Base-by-base conservation (phyloP, 2,329 filamentous ascomycete species). In the Cercospora sesami region DNA sequence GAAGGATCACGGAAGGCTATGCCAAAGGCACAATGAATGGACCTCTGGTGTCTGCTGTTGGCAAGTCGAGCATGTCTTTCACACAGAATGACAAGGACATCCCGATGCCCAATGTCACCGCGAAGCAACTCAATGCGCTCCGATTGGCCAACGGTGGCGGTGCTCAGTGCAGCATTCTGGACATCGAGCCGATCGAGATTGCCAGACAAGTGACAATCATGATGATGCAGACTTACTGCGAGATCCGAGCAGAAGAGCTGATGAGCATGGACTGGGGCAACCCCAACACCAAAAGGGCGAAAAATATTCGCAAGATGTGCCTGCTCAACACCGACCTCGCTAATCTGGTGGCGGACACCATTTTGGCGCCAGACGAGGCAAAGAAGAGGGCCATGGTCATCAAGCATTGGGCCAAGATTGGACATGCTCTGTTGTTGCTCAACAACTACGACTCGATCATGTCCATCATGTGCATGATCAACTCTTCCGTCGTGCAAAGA, bases 371-470 rank as follows among this genome's bases (percentile, higher is more conserved):
- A 66, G 86, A 91, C n/a, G 95, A 98, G 78, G 89, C 91, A 28
- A 98, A 98, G 86, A 96, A 94, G 83, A 89, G 95, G 28, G 94
- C 95, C 0, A 83, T 87, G 1, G 88, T 93, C 63, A 95, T 99
- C 82, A 98, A 99, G 83, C 94, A 98, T 74, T 99, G 95, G 95
- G 92, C 97, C 78, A 99, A 98, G 84, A 89, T 98, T 73, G 93
- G 92, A 0, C 86, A 91, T 74, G 92, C 91, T 75, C 96, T 93
- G 72, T 83, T 96, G 5, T 92, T 95, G 75, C 86, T 98, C 28
- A 91, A 95, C 82, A 99, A 99, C 81, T 99, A 97, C 75, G 94
- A 99, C 77, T 92, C 93, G 0, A 83, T 99, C 10, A 97, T 98
- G 93, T 93, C 95, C 7, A 97, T 99, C 74, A 93, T 97, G 75